Percentiles rank a stretch among this genome's conserved stretches.
These are phyloP conservation scores for Dendrobium catenatum DNA, from an alignment of 106 monocot species.

Conservation along the genomic window DNA sequence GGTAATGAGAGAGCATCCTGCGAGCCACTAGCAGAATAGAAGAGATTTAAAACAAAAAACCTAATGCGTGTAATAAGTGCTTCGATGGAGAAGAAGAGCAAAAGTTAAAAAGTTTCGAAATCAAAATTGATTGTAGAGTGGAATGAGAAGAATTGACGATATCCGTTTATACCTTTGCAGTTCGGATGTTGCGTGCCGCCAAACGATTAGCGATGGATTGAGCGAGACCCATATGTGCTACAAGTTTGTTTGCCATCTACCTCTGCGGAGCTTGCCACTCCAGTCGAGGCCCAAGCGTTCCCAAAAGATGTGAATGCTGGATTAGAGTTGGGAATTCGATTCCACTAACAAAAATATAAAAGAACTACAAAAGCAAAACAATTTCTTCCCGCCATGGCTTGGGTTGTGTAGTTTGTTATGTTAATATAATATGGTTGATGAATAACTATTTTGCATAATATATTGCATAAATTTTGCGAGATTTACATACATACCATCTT, in stretches of 20 bases:
- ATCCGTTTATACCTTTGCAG: constrained; percentile 53
- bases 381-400: too few relatives aligned
- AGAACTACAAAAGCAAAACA: too few relatives aligned
- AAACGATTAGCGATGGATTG: constrained; percentile 64
- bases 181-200: constrained; percentile 75
- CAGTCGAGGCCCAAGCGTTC: background rate
- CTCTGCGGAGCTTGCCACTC: background rate
- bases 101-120: background rate
- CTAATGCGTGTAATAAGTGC: background rate
- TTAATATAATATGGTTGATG: too few relatives aligned
- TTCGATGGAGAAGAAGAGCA: background rate
- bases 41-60: background rate
- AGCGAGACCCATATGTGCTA: constrained; percentile 68
- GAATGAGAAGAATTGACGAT: background rate
- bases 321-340: too few relatives aligned
- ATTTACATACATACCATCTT: too few relatives aligned
- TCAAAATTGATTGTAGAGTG: background rate
- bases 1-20: constrained; percentile 85
- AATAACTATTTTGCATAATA: too few relatives aligned
- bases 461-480: too few relatives aligned
- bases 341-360: too few relatives aligned
- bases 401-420: too few relatives aligned
- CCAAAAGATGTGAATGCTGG: too few relatives aligned
- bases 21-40: background rate
- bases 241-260: constrained; percentile 80